phyloP scores from a whole-genome alignment of 768 basidiomycete species.

The Xerocomellus amylosporus region DNA sequence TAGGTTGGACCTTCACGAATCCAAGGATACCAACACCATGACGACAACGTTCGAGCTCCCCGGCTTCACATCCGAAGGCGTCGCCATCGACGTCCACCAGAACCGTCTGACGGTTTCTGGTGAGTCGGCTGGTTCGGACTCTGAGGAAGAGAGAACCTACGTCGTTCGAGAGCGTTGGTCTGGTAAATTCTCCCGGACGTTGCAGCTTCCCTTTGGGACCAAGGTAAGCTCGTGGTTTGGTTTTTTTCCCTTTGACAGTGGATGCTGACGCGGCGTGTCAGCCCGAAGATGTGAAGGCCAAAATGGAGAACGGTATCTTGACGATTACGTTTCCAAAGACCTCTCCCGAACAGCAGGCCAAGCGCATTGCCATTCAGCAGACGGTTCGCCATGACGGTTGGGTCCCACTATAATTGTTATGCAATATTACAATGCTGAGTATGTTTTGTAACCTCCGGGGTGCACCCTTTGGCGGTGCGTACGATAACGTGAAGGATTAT shows the following conservation, averaged over 20 bases:
- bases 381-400: not conserved
- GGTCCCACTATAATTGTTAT: not conserved
- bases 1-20: constrained; percentile 49
- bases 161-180: constrained; percentile 43
- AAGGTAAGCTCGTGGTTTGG: constrained; percentile 33
- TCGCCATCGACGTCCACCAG: constrained; percentile 47
- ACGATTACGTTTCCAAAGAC: constrained; percentile 48
- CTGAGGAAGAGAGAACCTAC: constrained; percentile 38
- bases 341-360: constrained; percentile 33
- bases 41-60: constrained; percentile 57
- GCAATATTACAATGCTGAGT: not conserved
- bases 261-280: constrained; percentile 12
- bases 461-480: too few relatives aligned
- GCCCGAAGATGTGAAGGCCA: constrained; percentile 47
- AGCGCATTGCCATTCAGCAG: not conserved
- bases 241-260: not conserved
- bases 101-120: constrained; percentile 48
- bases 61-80: constrained; percentile 48
- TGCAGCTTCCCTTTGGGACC: constrained; percentile 46
- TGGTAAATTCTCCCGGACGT: constrained; percentile 45
- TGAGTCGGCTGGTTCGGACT: constrained; percentile 33
- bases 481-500: not conserved
- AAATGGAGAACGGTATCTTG: constrained; percentile 47
- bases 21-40: constrained; percentile 39
- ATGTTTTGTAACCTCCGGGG: too few relatives aligned